Conservation (phyloP, 495 filamentous ascomycete species). For the Aspergillus heteromorphus region DNA sequence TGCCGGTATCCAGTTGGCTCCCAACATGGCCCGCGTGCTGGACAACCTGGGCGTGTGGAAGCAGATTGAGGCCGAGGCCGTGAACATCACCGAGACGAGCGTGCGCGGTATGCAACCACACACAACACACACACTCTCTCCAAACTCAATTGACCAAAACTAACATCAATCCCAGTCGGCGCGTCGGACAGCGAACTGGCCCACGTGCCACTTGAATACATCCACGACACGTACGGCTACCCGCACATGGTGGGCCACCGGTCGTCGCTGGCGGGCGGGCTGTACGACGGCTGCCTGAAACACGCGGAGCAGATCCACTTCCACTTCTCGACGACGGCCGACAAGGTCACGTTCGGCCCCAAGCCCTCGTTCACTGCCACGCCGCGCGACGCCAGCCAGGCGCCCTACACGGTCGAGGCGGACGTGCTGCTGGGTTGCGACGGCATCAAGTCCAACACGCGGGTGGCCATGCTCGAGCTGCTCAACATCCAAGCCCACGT, state of each 20-base stretch:
- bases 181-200: slow-evolving; percentile 61
- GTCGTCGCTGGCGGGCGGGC: slow-evolving; percentile 59
- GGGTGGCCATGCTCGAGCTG: slow-evolving; percentile 54
- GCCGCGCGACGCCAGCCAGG: slow-evolving; percentile 47
- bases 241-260: slow-evolving; percentile 77
- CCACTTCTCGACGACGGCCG: slow-evolving; percentile 54
- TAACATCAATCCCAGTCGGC: slow-evolving; percentile 45
- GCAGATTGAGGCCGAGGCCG: slow-evolving; percentile 59
- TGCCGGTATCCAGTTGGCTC: slow-evolving; percentile 75
- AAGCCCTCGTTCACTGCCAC: slow-evolving; percentile 50
- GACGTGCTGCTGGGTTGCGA: slow-evolving; percentile 69
- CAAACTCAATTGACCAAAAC: background rate
- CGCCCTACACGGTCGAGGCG: slow-evolving; percentile 49
- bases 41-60: slow-evolving; percentile 65
- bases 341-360: slow-evolving; percentile 49
- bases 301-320: slow-evolving; percentile 60
- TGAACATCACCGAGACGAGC: slow-evolving; percentile 48
- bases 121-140: no score
- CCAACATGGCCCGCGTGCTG: slow-evolving; percentile 72
- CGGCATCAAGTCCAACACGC: slow-evolving; percentile 65
- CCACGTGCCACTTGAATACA: slow-evolving; percentile 63
- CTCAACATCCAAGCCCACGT: slow-evolving; percentile 52
- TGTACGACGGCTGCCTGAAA: slow-evolving; percentile 62
- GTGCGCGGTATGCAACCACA: slow-evolving; percentile 46
- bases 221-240: slow-evolving; percentile 62